These are phyloP conservation scores for Penicillium coffeae DNA, from an alignment of 495 filamentous ascomycete genomes.

Conservation along the genomic window DNA sequence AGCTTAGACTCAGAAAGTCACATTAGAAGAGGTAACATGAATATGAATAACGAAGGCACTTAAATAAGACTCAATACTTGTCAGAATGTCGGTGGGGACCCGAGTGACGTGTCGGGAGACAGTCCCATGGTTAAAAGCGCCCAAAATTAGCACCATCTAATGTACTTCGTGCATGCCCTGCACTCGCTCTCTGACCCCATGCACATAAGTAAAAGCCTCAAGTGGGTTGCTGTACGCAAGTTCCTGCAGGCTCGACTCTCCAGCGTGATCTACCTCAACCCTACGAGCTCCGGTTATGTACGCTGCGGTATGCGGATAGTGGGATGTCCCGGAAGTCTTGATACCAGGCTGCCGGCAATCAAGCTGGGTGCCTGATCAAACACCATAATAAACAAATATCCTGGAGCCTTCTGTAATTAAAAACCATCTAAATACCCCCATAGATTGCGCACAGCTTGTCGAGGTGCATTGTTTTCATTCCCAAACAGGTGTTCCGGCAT, in stretches of 20 bases:
- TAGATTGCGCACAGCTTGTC: not conserved
- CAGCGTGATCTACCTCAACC: conserved; percentile 10
- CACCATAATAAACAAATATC: not conserved
- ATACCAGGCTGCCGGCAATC: conserved; percentile 8
- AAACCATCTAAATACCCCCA: not conserved
- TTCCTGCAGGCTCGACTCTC: not conserved
- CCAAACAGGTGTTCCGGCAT: conserved; percentile 15
- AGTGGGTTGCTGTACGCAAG: not conserved
- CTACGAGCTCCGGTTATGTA: not conserved
- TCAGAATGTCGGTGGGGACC: too few relatives aligned
- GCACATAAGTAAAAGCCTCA: not conserved
- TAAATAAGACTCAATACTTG: too few relatives aligned
- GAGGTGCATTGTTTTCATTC: conserved; percentile 16
- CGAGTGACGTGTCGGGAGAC: conserved; percentile 8
- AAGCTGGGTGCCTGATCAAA: conserved; percentile 5
- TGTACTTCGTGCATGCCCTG: not conserved
- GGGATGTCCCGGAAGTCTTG: not conserved
- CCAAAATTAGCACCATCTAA: conserved; percentile 3
- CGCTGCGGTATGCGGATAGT: not conserved
- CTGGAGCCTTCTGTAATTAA: not conserved
- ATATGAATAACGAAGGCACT: too few relatives aligned
- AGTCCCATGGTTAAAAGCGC: conserved; percentile 18
- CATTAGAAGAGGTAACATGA: too few relatives aligned
- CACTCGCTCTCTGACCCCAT: not conserved
- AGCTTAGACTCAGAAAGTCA: too few relatives aligned